These are phyloP conservation scores for rapeseed (Brassica napus) DNA, from an alignment of 345 rosid genomes.

Conservation along the genomic window Da-Ae NC_063440.1:27686501-27687000, in stretches of 20 bases:
- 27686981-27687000: slow-evolving; percentile 54
- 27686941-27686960: slow-evolving; percentile 68
- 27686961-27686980: slow-evolving; percentile 55
- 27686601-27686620: slow-evolving; percentile 72
- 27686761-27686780: slow-evolving; percentile 81
- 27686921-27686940: slow-evolving; percentile 66
- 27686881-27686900: not conserved
- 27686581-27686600: slow-evolving; percentile 54
- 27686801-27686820: slow-evolving; percentile 85
- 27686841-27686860: slow-evolving; percentile 1
- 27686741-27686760: slow-evolving; percentile 82
- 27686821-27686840: slow-evolving; percentile 43
- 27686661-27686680: not conserved
- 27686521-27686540: slow-evolving; percentile 65
- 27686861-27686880: not conserved
- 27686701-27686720: slow-evolving; percentile 41
- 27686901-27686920: slow-evolving; percentile 68
- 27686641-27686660: slow-evolving; percentile 61
- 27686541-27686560: slow-evolving; percentile 76
- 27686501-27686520: not conserved
- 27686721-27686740: slow-evolving; percentile 96
- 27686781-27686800: slow-evolving; percentile 62
- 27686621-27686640: slow-evolving; percentile 83
- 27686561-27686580: slow-evolving; percentile 60
- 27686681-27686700: not conserved